phyloP scores from a whole-genome alignment of 2,329 filamentous ascomycete genomes.

The Penicillium griseofulvum region DNA sequence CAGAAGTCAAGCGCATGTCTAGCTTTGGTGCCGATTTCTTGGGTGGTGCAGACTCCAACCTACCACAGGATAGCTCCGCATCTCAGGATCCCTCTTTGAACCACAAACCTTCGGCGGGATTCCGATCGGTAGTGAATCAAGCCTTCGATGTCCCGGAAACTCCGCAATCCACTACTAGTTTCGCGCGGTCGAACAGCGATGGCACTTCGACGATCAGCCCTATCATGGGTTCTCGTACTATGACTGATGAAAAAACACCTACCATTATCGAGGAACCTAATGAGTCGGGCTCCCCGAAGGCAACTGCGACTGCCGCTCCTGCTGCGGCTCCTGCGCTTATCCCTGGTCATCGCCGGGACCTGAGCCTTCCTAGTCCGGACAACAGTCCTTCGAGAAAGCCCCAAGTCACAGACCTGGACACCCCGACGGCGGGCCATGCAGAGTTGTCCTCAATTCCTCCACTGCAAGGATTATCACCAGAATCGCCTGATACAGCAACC shows the following conservation, averaged over 20 bases:
- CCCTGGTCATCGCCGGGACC: constrained; percentile 55
- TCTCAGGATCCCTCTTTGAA: constrained; percentile 39
- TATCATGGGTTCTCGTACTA: constrained; percentile 53
- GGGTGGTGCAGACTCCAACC: constrained; percentile 10
- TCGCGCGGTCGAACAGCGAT: constrained; percentile 61
- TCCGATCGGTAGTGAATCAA: constrained; percentile 60
- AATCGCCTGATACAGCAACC: constrained; percentile 8
- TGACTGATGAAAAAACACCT: constrained; percentile 46
- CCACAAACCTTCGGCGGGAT: constrained; percentile 56
- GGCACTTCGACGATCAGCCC: constrained; percentile 64
- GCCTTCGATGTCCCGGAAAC: constrained; percentile 62
- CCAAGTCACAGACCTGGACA: constrained; percentile 47
- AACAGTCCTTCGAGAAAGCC: constrained; percentile 63
- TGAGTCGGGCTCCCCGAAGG: constrained; percentile 29
- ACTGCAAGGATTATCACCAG: constrained; percentile 10
- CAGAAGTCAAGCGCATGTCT: constrained; percentile 45
- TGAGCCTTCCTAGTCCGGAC: constrained; percentile 57
- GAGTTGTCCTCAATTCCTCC: constrained; percentile 43
- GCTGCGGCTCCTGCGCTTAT: constrained; percentile 44
- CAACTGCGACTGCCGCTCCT: constrained; percentile 25
- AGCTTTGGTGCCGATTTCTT: constrained; percentile 35
- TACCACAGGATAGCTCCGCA: constrained; percentile 11
- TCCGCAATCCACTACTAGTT: constrained; percentile 50
- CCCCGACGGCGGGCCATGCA: constrained; percentile 46
- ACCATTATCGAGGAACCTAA: constrained; percentile 56